Conservation (phyloP, 1,284 basidiomycete species). For the Microbotryomycetes sp. region DNA sequence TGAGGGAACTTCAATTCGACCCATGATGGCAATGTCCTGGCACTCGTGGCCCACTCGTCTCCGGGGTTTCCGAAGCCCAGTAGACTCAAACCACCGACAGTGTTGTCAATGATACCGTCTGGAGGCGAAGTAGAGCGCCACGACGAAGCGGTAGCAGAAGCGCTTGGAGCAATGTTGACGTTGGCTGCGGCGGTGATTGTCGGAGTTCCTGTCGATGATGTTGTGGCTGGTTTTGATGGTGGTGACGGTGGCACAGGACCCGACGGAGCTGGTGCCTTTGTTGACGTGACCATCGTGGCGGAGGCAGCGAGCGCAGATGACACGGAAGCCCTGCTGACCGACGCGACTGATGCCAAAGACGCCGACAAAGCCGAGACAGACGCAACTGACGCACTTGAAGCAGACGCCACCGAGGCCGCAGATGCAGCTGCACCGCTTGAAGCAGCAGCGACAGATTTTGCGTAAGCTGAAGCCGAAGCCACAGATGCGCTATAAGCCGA, state of each 20-base stretch:
- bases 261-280: no score
- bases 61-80: conserved; percentile 12
- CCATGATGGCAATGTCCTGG: conserved; percentile 7
- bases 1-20: conserved; percentile 9
- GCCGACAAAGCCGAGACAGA: conserved; percentile 1
- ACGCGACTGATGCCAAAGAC: not conserved
- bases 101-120: conserved; percentile 22
- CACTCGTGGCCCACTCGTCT: conserved; percentile 14
- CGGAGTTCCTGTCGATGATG: not conserved
- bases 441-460: not conserved
- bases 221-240: not conserved
- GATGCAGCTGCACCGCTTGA: not conserved
- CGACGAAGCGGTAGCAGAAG: conserved; percentile 11
- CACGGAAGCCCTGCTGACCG: not conserved
- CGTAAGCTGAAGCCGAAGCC: not conserved
- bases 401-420: not conserved
- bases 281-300: not conserved
- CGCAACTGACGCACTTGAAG: not conserved
- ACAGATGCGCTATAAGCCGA: not conserved
- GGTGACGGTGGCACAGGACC: not conserved
- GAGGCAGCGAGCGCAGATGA: not conserved
- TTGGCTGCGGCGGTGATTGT: not conserved
- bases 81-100: conserved; percentile 10
- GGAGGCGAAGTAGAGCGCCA: conserved; percentile 9
- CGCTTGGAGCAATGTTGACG: conserved; percentile 27